Conservation (phyloP, 2,329 filamentous ascomycete genomes). For the Arachnopeziza araneosa region DNA sequence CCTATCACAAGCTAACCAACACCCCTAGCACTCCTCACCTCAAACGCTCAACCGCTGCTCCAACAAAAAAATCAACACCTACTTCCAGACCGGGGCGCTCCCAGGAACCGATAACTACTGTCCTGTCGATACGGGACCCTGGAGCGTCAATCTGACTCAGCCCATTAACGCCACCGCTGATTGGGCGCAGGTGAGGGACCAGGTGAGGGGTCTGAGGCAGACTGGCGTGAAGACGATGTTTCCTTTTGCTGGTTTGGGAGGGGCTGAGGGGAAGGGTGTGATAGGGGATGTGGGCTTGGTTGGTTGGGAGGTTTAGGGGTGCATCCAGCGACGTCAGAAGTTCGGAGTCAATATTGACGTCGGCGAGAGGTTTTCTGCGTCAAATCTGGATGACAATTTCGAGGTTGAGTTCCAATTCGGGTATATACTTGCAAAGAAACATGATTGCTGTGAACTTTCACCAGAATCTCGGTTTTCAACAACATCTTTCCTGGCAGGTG, state of each 20-base stretch:
- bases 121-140: slow-evolving; percentile 7
- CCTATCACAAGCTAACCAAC: neutral
- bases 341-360: no score
- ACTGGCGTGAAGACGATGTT: neutral
- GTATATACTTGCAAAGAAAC: no score
- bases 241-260: neutral
- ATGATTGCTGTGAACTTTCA: no score
- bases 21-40: slow-evolving; percentile 8
- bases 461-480: no score
- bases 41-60: slow-evolving; percentile 29
- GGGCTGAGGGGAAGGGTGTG: neutral
- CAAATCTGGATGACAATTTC: no score
- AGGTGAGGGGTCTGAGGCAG: neutral
- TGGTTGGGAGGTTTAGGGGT: neutral
- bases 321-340: neutral
- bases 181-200: neutral
- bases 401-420: no score
- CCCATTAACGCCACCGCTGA: neutral
- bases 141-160: neutral
- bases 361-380: no score
- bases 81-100: slow-evolving; percentile 35
- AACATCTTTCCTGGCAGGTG: neutral
- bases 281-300: no score
- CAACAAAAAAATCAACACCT: slow-evolving; percentile 26
- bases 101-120: slow-evolving; percentile 41